These are phyloP conservation scores for Coniella vitis DNA, from an alignment of 2,329 filamentous ascomycete species.

Conservation along the genomic window DNA sequence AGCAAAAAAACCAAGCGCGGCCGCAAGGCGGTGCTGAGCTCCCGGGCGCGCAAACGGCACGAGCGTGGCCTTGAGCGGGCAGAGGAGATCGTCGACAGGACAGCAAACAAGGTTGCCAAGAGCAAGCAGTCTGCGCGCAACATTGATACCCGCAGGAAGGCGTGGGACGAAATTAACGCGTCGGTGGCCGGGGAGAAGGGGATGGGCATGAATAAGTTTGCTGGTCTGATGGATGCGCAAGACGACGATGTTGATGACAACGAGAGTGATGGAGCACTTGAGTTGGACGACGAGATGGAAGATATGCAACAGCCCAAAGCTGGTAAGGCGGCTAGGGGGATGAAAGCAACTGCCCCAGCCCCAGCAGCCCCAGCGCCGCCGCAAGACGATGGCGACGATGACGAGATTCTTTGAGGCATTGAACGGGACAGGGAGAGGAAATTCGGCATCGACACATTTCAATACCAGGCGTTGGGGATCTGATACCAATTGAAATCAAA, in stretches of 20 bases:
- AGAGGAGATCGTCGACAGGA: conserved; percentile 53
- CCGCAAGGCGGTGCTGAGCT: conserved; percentile 47
- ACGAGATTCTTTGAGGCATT: conserved; percentile 11
- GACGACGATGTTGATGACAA: conserved; percentile 14
- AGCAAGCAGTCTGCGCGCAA: conserved; percentile 43
- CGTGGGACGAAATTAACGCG: conserved; percentile 54
- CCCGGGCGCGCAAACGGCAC: conserved; percentile 47
- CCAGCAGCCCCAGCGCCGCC: not conserved
- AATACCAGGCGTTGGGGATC: conserved; percentile 13
- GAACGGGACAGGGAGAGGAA: not conserved
- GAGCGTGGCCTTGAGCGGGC: conserved; percentile 54
- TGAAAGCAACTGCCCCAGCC: not conserved
- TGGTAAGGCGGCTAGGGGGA: not conserved
- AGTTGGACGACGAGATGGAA: conserved; percentile 15
- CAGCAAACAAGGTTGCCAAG: conserved; percentile 46
- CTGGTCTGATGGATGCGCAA: conserved; percentile 14
- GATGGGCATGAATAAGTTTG: conserved; percentile 11
- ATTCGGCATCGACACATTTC: conserved; percentile 4
- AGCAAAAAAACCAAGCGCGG: conserved; percentile 57
- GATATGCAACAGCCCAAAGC: not conserved
- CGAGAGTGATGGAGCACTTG: conserved; percentile 14
- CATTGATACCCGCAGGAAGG: conserved; percentile 43
- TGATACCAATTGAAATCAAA: conserved; percentile 13
- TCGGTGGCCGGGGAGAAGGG: conserved; percentile 17
- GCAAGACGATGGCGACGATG: conserved; percentile 1